Percentiles rank a stretch among this genome's conserved stretches.
Evolutionary conservation across 192 early-diverging fungal genomes (phyloP).

Genomic region (Gonapodya sp.): DNA sequence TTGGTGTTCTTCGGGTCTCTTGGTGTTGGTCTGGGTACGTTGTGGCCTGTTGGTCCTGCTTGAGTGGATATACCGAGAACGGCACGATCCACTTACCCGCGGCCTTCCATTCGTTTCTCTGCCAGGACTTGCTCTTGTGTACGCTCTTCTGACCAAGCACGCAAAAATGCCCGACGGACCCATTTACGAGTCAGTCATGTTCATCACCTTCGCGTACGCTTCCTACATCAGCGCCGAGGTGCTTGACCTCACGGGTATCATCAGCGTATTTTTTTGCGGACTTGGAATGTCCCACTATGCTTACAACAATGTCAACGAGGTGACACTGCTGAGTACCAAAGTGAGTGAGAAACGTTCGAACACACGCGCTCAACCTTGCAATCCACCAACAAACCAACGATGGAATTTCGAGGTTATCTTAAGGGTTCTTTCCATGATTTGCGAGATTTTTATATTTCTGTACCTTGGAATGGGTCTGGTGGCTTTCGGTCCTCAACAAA

Average conservation of each 20-base stretch:
- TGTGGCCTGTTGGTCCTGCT: too few species aligned
- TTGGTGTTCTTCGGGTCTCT: constrained; percentile 44
- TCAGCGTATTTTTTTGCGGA: constrained; percentile 48
- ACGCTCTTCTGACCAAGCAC: constrained; percentile 52
- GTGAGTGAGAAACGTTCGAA: constrained; percentile 16
- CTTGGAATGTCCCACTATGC: constrained; percentile 52
- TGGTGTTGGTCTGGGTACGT: constrained; percentile 26
- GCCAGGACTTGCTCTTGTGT: constrained; percentile 22
- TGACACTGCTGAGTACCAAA: constrained; percentile 27
- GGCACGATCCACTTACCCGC: too few species aligned
- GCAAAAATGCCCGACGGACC: constrained; percentile 24
- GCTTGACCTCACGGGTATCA: constrained; percentile 42
- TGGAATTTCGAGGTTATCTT: constrained; percentile 32
- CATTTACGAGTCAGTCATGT: constrained; percentile 48
- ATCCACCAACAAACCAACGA: too few species aligned
- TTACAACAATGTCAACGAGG: constrained; percentile 30
- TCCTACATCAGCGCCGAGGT: constrained; percentile 46
- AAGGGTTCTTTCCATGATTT: constrained; percentile 35
- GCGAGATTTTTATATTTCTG: constrained; percentile 50
- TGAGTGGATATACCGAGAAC: too few species aligned
- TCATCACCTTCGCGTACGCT: constrained; percentile 42
- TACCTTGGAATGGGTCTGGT: constrained; percentile 49
- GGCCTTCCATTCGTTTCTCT: neutral
- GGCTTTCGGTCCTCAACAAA: constrained; percentile 33
- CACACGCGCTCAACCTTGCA: neutral